Evolutionary conservation across 495 filamentous ascomycete genomes (phyloP), one percentile per base, ranked within the genome.

Genomic region (Aspergillus asperescens): DNA sequence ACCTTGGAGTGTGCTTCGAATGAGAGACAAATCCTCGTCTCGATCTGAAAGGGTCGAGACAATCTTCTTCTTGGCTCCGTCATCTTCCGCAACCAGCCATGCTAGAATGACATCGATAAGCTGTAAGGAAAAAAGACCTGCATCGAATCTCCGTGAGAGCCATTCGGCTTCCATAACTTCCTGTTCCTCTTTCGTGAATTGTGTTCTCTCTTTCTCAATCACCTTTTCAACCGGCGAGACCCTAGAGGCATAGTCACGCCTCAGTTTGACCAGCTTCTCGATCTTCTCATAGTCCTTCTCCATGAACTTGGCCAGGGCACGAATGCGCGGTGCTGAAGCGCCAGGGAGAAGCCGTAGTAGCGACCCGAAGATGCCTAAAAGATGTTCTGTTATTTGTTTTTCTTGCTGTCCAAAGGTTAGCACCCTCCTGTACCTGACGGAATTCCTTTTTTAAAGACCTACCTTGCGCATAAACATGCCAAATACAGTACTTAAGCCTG

Each of bases 241-340:
- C 24, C 82, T 79, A 0, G 80, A 69, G 0, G 80, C 80, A 66
- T 88, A 95, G 12, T 88, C 86, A 22, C 81, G 72, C 34, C 94
- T 74, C 29, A 96, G 67, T 55, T 77, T 75, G 34, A 93, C 67
- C 1, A 95, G 74, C 59, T 82, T 86, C 8, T 59, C 70, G 10
- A 87, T 82, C 69, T 95, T 94, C 52, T 90, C 87, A 63, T 94
- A 96, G 52, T 96, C 86, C 57, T 87, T 92, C 70, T 96, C 91
- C 35, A 94, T 85, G 64, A 99, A 97, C 61, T 99, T 99, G 3
- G 90, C 93, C 0, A 97, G 77, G 5, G 86, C 79, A 2, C 93
- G 79, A 25, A 96, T 90, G 1, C 93, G 77, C n/a, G 81, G 73
- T 1, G 87, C 75, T 9, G 86, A 88, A n/a, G 89, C 81, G 4